A percentile compares a stretch with the other conserved stretches of the same genome.
Conservation (phyloP, 225 moss, liverwort and hornwort species). For the Antitrichia curtipendula region DNA sequence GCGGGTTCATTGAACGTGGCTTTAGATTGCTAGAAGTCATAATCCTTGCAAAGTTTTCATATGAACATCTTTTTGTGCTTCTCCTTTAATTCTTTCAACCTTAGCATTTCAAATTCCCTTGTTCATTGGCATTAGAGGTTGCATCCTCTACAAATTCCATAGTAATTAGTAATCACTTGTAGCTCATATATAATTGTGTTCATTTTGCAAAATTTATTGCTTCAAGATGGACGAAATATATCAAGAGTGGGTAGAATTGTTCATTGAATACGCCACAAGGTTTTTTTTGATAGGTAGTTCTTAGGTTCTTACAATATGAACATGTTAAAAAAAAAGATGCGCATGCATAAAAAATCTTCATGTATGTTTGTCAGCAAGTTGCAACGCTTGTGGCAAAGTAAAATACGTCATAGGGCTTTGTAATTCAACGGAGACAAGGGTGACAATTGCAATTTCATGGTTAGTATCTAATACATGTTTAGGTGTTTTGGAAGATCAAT, state of each 20-base stretch:
- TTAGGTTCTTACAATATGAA: background rate
- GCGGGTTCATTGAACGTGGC: rapidly evolving
- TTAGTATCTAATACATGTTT: too few relatives aligned
- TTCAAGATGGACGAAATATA: background rate
- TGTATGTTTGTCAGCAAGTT: background rate
- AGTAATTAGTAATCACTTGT: background rate
- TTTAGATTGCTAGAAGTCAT: rapidly evolving
- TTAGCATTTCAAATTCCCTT: background rate
- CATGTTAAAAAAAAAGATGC: background rate
- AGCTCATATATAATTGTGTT: background rate
- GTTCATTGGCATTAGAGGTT: background rate
- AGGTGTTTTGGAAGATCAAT: too few relatives aligned
- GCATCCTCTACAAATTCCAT: background rate
- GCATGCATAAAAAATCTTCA: background rate
- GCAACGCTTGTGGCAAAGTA: background rate
- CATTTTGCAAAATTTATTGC: background rate
- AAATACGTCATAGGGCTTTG: rapidly evolving
- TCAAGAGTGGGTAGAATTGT: background rate
- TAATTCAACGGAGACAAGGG: background rate
- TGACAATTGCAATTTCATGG: background rate
- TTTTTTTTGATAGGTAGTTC: background rate
- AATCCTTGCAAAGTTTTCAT: too few relatives aligned
- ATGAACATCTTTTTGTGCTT: too few relatives aligned
- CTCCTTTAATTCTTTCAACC: background rate
- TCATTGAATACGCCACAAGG: background rate